Evolutionary conservation across 495 filamentous ascomycete species (phyloP), one percentile per base, ranked within the genome.

Genomic region (Penicillium silybi): DNA sequence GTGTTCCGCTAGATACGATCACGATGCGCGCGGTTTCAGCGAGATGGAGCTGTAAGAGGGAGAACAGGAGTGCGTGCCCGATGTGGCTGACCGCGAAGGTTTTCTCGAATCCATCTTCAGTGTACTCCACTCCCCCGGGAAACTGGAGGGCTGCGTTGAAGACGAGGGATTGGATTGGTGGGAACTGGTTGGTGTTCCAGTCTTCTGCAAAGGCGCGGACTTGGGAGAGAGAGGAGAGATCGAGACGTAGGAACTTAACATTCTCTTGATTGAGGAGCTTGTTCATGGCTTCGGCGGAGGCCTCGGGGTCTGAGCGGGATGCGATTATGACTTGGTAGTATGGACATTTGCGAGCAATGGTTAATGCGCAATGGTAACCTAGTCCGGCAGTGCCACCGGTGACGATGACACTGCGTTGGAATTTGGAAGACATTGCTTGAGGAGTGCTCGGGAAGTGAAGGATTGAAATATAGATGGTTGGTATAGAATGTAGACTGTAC

Each of bases 21-120:
- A 79, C 70, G 41, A 80, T 66, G 37, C 78, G 74, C 1, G 76
- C 76, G 32, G 72, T 67, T 16, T 70, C 56, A 3, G 75, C 75
- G 47, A 82, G 71, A 34, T 64, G 53, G 6, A 76, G 67, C 5
- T 66, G 61, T 22, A 80, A 64, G 17, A 81, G 70, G 41, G 72
- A 77, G 59, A 79, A 80, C 17, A 82, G 74, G 0, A 80, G 63
- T 13, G 80, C 75, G 48, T 72, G 67, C 4, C 70, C 69, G n/a
- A 72, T 56, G 40, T 72, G 69, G 41, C 59, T 68, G 37, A 72
- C 60, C 6, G 53, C 66, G 57, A 77, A 75, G 57, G 63, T 78
- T 61, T 68, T 73, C 46, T 80, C 77, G 42, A 75, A 54, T 1
- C 71, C 70, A 18, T 77, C 69, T 1, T 50, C 52, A 0, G 69